Evolutionary conservation across 2,329 filamentous ascomycete genomes (phyloP).

Genomic region (Leptographium galeiforme): DNA sequence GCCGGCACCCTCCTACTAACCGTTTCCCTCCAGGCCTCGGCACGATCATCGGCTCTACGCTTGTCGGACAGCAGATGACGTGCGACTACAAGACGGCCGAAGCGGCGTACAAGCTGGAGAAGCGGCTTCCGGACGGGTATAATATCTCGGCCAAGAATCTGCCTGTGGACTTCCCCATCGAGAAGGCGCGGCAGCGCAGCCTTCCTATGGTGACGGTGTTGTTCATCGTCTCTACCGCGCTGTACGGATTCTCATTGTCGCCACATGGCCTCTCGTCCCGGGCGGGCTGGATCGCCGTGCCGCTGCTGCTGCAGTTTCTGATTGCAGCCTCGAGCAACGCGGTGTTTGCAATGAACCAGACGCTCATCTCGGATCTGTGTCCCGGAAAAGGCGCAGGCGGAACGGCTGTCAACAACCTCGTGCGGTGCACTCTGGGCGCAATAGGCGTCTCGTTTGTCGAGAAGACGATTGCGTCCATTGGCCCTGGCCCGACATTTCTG

Average conservation of each 20-base stretch:
- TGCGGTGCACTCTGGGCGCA: neutral
- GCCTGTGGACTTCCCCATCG: constrained; percentile 1
- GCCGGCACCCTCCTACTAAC: neutral
- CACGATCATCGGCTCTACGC: neutral
- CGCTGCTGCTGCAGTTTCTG: neutral
- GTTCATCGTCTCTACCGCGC: neutral
- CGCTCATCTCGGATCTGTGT: neutral
- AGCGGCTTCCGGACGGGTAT: neutral
- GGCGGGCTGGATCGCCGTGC: neutral
- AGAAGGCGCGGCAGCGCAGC: neutral
- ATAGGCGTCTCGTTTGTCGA: neutral
- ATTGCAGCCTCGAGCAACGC: constrained; percentile 1
- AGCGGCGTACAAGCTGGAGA: neutral
- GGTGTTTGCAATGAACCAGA: constrained; percentile 3
- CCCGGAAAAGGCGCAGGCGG: constrained; percentile 1
- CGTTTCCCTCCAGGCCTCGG: neutral
- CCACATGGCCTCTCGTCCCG: neutral
- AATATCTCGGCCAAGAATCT: neutral
- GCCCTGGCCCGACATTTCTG: neutral
- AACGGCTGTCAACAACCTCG: constrained; percentile 1
- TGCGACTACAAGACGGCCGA: neutral
- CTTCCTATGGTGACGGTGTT: neutral
- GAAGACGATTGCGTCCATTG: neutral
- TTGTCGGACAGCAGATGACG: neutral
- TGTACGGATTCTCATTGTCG: neutral